Conservation (phyloP, 169 alveolate genomes). For the Babesia bovis region DNA sequence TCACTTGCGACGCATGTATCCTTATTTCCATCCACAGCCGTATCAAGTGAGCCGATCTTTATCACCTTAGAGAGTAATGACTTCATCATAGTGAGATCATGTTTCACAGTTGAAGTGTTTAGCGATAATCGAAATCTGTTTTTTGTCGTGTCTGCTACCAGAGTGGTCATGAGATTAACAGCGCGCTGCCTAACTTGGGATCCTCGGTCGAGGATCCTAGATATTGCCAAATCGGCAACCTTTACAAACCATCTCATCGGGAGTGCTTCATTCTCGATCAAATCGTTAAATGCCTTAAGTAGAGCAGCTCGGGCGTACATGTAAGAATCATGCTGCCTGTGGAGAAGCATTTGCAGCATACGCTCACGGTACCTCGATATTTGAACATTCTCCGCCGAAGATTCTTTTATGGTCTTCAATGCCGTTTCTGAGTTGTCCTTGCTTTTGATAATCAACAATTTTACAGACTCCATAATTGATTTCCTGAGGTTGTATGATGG, state of each 20-base stretch:
- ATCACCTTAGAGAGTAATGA: constrained; percentile 37
- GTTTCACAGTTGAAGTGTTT: constrained; percentile 42
- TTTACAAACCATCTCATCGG: constrained; percentile 70
- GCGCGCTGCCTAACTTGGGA: constrained; percentile 80
- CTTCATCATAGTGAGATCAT: constrained; percentile 52
- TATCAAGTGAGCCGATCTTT: background rate
- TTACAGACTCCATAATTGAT: constrained; percentile 57
- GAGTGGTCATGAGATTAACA: constrained; percentile 64
- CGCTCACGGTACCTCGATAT: constrained; percentile 48
- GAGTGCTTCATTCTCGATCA: constrained; percentile 71
- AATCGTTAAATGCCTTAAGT: constrained; percentile 68
- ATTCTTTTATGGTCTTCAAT: background rate
- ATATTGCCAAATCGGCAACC: constrained; percentile 62
- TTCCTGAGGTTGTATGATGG: constrained; percentile 63
- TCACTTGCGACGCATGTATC: background rate
- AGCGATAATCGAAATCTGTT: constrained; percentile 64
- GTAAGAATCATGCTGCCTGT: constrained; percentile 73
- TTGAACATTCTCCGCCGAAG: background rate
- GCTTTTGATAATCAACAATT: constrained; percentile 29
- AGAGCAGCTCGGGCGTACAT: constrained; percentile 77
- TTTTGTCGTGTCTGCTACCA: constrained; percentile 69
- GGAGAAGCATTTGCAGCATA: constrained; percentile 52
- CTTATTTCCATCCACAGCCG: background rate
- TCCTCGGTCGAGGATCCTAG: constrained; percentile 72
- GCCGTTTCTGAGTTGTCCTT: background rate